Conservation (phyloP, 768 basidiomycete species). For the Mycena rebaudengoi region DNA sequence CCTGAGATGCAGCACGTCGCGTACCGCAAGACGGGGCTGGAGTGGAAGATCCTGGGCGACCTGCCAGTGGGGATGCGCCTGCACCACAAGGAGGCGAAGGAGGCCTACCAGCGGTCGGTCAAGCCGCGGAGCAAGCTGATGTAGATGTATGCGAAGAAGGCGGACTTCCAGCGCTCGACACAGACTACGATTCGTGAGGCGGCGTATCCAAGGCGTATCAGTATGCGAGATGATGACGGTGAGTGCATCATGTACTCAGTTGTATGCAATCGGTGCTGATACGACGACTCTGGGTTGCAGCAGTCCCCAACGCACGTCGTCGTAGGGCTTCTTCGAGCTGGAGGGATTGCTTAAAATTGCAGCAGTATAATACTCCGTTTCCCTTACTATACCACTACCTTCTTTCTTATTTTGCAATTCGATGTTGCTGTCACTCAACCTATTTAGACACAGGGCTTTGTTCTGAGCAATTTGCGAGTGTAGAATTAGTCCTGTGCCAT, state of each 20-base stretch:
- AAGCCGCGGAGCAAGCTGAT: slow-evolving; percentile 95
- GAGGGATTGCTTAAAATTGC: no score
- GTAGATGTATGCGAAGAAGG: slow-evolving; percentile 95
- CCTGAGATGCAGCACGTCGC: slow-evolving; percentile 90
- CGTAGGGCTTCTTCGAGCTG: slow-evolving; percentile 90
- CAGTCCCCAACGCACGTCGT: slow-evolving; percentile 92
- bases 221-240: slow-evolving; percentile 87
- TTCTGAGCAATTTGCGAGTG: no score
- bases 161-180: slow-evolving; percentile 87
- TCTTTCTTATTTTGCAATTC: not conserved
- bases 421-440: no score
- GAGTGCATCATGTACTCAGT: slow-evolving; percentile 40
- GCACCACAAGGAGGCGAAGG: slow-evolving; percentile 98
- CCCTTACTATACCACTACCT: not conserved
- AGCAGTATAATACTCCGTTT: no score
- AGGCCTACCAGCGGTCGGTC: slow-evolving; percentile 91
- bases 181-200: slow-evolving; percentile 93
- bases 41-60: slow-evolving; percentile 99
- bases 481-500: no score
- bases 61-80: slow-evolving; percentile 87
- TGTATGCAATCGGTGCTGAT: no score
- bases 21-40: slow-evolving; percentile 93
- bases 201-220: no score
- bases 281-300: no score
- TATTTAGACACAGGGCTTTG: no score